Conservation (phyloP, 306 rosid genomes). For the Citrullus amarus region DNA sequence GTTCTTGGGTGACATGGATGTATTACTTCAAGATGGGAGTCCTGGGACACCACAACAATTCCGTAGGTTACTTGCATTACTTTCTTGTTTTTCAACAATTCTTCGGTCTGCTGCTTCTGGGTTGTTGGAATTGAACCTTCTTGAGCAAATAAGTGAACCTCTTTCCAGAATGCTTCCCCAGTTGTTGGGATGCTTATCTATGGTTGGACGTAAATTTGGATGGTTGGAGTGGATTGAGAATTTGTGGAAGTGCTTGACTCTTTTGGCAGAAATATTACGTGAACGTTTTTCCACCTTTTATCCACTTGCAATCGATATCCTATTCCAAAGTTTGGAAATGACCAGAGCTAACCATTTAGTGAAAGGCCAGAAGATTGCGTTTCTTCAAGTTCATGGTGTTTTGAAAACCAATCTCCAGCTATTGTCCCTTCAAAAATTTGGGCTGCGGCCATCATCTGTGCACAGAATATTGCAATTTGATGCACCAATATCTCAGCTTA, state of each 20-base stretch:
- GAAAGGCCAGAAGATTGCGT: conserved; percentile 41
- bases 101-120: conserved; percentile 88
- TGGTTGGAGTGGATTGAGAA: conserved; percentile 88
- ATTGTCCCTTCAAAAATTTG: conserved; percentile 72
- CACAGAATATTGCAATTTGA: conserved; percentile 61
- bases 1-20: conserved; percentile 94
- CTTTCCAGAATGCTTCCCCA: conserved; percentile 58
- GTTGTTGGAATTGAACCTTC: conserved; percentile 69
- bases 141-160: conserved; percentile 72
- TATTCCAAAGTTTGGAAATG: conserved; percentile 61
- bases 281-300: conserved; percentile 68
- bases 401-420: conserved; percentile 87
- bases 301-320: conserved; percentile 52
- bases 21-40: conserved; percentile 70
- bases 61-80: conserved; percentile 63
- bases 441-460: conserved; percentile 59
- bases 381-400: conserved; percentile 81
- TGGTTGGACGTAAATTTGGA: conserved; percentile 79
- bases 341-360: conserved; percentile 18
- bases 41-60: conserved; percentile 73
- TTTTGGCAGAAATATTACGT: conserved; percentile 71
- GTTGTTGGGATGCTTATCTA: conserved; percentile 62
- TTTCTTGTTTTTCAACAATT: conserved; percentile 74
- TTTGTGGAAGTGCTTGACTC: conserved; percentile 91
- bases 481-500: conserved; percentile 56